A percentile compares a stretch with the other conserved stretches of the same genome.
Conservation (phyloP, 2,329 filamentous ascomycete genomes). For the Chrysoporthe puriensis region DNA sequence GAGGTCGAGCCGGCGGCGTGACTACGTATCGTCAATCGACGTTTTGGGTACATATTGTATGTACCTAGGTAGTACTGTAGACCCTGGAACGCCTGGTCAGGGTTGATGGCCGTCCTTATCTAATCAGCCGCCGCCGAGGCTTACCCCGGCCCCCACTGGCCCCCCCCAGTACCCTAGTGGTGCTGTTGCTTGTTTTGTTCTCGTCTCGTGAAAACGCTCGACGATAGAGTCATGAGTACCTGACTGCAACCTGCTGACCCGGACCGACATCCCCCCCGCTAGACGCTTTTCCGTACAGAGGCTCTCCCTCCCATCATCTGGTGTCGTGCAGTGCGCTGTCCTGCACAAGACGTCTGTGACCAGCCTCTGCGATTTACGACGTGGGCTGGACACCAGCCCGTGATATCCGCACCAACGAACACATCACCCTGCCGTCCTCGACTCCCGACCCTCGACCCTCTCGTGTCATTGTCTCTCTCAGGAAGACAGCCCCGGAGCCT, state of each 20-base stretch:
- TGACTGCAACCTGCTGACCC: background rate
- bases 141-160: background rate
- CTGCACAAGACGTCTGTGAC: background rate
- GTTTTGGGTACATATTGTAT: too few relatives aligned
- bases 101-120: background rate
- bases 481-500: background rate
- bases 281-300: background rate
- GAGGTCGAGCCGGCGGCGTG: too few relatives aligned
- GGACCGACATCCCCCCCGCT: background rate
- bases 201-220: background rate
- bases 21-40: too few relatives aligned
- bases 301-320: background rate
- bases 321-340: background rate
- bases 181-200: background rate
- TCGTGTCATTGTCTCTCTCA: background rate
- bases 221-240: slow-evolving; percentile 16
- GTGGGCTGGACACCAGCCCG: background rate
- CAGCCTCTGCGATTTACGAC: background rate
- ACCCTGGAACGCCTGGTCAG: background rate
- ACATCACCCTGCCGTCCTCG: background rate
- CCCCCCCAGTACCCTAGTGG: too few relatives aligned
- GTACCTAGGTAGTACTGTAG: background rate
- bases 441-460: too few relatives aligned
- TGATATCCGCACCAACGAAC: background rate
- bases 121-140: slow-evolving; percentile 6